Evolutionary conservation across 768 basidiomycete species (phyloP).

Genomic region (Hirschioporus abietinus): DNA sequence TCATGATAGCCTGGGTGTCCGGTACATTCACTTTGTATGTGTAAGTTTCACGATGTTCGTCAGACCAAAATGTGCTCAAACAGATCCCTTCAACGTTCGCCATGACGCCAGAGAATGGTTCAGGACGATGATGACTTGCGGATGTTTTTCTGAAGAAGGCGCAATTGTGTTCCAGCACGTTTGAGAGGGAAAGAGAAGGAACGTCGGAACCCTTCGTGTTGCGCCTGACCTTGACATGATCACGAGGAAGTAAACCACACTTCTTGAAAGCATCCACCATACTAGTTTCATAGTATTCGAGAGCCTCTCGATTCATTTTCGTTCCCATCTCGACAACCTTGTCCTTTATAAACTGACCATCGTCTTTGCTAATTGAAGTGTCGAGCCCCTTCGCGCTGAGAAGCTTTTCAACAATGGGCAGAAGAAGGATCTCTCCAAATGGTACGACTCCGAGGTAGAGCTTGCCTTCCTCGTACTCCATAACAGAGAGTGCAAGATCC

Average conservation of each 20-base stretch:
- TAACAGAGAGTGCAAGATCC: neutral
- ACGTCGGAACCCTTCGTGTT: neutral
- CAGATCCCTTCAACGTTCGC: neutral
- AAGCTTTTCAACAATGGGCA: neutral
- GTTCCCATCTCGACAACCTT: neutral
- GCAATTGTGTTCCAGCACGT: neutral
- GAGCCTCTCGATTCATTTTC: neutral
- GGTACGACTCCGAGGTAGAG: neutral
- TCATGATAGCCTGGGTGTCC: neutral
- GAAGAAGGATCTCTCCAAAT: no score
- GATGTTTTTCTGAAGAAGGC: neutral
- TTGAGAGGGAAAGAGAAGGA: neutral
- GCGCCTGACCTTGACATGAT: neutral
- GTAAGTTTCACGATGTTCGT: neutral
- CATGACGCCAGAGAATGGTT: neutral
- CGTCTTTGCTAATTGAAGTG: neutral
- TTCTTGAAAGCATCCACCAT: neutral
- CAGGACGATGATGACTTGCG: neutral
- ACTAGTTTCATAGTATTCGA: neutral
- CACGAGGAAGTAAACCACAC: neutral
- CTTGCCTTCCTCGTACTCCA: neutral
- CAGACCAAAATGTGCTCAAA: no score
- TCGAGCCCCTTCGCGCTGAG: neutral
- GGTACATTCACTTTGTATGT: neutral
- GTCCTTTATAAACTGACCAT: neutral